Base-by-base conservation (phyloP, 495 filamentous ascomycete genomes). In the Penicillium soppii region DNA sequence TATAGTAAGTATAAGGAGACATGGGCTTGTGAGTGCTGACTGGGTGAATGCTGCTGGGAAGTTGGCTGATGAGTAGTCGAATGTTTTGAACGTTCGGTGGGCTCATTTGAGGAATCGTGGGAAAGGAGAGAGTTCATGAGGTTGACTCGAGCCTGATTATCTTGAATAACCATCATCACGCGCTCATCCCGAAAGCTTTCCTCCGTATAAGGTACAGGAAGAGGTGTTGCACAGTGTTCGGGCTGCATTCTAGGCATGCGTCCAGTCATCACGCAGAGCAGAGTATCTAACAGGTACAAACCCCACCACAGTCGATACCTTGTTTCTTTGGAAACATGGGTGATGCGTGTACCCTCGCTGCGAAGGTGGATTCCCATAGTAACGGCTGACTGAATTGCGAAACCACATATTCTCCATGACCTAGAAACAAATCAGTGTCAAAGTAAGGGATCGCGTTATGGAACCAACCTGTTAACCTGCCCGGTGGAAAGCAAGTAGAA, bases 241-340 rank as follows among this genome's bases (percentile, higher is more conserved):
- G 78, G 72, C 10, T 65, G 69, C 29, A 81, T 76, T 47, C 68
- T 76, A 20, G 72, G 73, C 4, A 80, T 77, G 15, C 83, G 76
- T 3, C 83, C 83, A n/a, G 79, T 84, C 61, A 84, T 80, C 19
- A 74, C 70, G 52, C 71, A 71, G 15, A 86, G 70, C n/a, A 69
- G 53, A 27, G 75, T 71, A 47, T 85, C 83, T 9, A 84, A 60
- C 3, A 69, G 68, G 46, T 81, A 81, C 4, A 86, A 42, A 5
- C 80, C 73, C 76, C 81, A 69, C 66, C 66, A 69, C 6, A n/a
- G 57, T 17, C 61, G 47, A 46, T 64, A 64, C 16, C 64, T 57
- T 21, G 50, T 63, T 37, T 69, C 66, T 52, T 77, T 81, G 17
- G 82, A 74, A 8, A 65, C 54, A 27, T 75, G 69, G 7, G 54